Base-by-base conservation (phyloP, 2,329 filamentous ascomycete species). In the Scedosporium dehoogii region DNA sequence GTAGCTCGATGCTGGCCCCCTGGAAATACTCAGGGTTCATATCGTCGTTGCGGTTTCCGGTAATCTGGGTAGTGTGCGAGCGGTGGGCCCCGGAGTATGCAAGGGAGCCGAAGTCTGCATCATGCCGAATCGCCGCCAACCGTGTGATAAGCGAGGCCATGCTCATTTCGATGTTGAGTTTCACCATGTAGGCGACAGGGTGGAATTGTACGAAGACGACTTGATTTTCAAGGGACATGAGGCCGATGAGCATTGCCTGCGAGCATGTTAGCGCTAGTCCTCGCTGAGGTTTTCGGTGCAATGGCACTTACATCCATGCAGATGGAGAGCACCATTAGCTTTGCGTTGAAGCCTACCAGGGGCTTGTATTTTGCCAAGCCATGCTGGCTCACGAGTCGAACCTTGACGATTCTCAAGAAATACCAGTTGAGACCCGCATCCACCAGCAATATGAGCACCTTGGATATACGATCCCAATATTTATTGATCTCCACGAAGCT, bases 131-230 rank as follows among this genome's bases (percentile, higher is more conserved):
- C 21, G 14, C 51, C 12, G 71, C 71, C 21, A 78, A 70, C 60
- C 74, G 75, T 44, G 70, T 75, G 65, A 82, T 82, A 25, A 82
- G 75, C 42, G 77, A 76, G 59, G 80, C 79, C 79, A 82, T 81
- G 12, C 76, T 76, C 75, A 82, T 77, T 67, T 82, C 80, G 65
- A 82, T 82, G 65, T 82, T 78, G 44, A 82, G 73, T 63, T 82
- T 82, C 57, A 81, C 78, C n/a, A 78, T 74, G 66, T 81, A 82
- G 12, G 79, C 79, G 3, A 82, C 70, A 0, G 80, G 79, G 62
- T 81, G 79, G 66, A 82, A 80, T 66, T 81, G 78, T 64, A 81
- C 76, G 65, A 55, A 73, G n/a, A 74, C 71, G 18, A 67, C 63
- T 63, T 72, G 70, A 58, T 74, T 74, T 0, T 69, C 69, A 0